These are phyloP conservation scores for Trichoderma gracile DNA, from an alignment of 2,329 filamentous ascomycete species.

Conservation along the genomic window DNA sequence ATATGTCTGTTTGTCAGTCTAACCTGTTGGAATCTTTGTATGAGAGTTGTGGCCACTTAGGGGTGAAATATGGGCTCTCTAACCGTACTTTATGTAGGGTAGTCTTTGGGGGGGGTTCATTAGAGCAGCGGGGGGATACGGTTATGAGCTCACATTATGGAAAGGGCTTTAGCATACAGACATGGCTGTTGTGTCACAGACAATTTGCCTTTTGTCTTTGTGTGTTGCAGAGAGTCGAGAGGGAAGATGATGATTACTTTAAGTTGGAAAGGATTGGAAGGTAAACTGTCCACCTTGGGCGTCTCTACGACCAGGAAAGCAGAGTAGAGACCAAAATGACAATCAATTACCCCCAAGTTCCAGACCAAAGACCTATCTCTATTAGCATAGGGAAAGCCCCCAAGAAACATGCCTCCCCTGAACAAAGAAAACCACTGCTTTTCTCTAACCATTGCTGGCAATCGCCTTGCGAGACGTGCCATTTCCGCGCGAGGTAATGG, in stretches of 20 bases:
- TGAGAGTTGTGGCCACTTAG: not conserved
- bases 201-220: not conserved
- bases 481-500: too few relatives aligned
- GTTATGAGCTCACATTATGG: not conserved
- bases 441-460: too few relatives aligned
- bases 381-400: too few relatives aligned
- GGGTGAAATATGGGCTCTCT: not conserved
- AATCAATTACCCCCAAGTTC: too few relatives aligned
- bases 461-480: too few relatives aligned
- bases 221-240: not conserved
- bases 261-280: not conserved
- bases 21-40: not conserved
- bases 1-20: not conserved
- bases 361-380: too few relatives aligned
- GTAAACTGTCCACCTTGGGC: too few relatives aligned
- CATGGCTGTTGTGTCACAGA: not conserved
- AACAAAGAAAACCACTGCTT: too few relatives aligned
- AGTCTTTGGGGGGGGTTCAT: not conserved
- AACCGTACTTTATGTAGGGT: not conserved
- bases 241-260: not conserved
- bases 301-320: too few relatives aligned
- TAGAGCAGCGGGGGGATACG: not conserved
- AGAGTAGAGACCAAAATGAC: too few relatives aligned
- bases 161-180: not conserved
- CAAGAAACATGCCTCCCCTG: too few relatives aligned